Conservation (phyloP, 192 early-diverging fungal genomes). For the Pilobolus umbonatus region DNA sequence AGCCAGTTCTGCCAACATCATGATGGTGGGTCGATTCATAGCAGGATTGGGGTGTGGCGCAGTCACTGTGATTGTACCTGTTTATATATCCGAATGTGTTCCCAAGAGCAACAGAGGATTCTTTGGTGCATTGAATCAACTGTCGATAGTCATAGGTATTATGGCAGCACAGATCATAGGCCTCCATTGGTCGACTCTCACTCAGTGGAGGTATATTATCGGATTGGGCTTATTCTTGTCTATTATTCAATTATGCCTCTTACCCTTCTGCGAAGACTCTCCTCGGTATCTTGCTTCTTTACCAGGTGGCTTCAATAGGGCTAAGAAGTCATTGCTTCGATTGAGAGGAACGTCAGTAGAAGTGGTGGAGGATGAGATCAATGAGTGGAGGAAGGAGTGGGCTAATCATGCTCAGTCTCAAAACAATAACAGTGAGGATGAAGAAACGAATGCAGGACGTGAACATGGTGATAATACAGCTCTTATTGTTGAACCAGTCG, state of each 20-base stretch:
- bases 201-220: conserved; percentile 73
- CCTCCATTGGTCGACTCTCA: conserved; percentile 52
- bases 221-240: conserved; percentile 52
- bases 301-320: conserved; percentile 42
- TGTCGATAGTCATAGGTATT: conserved; percentile 79
- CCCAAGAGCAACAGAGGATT: conserved; percentile 65
- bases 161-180: conserved; percentile 68
- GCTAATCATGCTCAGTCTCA: conserved; percentile 25
- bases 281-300: conserved; percentile 62
- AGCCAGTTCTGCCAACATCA: conserved; percentile 41
- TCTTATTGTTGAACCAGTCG: background rate
- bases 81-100: conserved; percentile 74
- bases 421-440: conserved; percentile 2
- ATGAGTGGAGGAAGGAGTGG: conserved; percentile 41
- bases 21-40: conserved; percentile 65
- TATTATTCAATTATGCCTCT: conserved; percentile 57
- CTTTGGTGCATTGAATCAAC: conserved; percentile 80
- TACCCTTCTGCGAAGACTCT: conserved; percentile 77
- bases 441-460: background rate
- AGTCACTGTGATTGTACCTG: conserved; percentile 71
- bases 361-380: conserved; percentile 50
- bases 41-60: conserved; percentile 76
- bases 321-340: conserved; percentile 47
- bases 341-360: conserved; percentile 43
- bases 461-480: background rate